A percentile compares a stretch with the other conserved stretches of the same genome.
Evolutionary conservation across 192 early-diverging fungal species (phyloP).

Genomic region (Kappamyces sp.): DNA sequence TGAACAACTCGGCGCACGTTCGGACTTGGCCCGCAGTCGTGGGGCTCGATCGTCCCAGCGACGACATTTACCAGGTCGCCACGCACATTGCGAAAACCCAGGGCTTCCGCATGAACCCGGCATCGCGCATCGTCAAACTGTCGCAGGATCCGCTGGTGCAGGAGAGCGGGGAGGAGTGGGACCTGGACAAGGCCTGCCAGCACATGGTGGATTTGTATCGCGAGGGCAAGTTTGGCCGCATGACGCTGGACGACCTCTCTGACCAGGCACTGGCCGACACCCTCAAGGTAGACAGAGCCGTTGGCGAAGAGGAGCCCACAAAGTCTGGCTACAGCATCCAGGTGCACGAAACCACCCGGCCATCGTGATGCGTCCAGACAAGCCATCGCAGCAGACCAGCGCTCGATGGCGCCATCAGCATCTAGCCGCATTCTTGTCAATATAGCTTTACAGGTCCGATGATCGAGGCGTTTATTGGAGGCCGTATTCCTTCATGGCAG

Average conservation of each 20-base stretch:
- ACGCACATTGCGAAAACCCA: slow-evolving; percentile 45
- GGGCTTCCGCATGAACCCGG: slow-evolving; percentile 4
- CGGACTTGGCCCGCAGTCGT: slow-evolving; percentile 48
- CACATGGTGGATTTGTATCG: slow-evolving; percentile 75
- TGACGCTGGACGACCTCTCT: slow-evolving; percentile 71
- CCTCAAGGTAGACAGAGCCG: too few relatives aligned
- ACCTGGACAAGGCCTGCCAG: slow-evolving; percentile 59
- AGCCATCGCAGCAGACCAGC: too few relatives aligned
- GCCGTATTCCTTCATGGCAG: slow-evolving; percentile 17
- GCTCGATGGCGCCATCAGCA: too few relatives aligned
- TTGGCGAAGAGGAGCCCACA: too few relatives aligned
- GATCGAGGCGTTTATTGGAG: neutral
- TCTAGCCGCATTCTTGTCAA: too few relatives aligned
- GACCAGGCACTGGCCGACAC: too few relatives aligned
- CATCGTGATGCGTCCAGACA: too few relatives aligned
- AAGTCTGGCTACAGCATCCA: too few relatives aligned
- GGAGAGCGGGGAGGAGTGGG: slow-evolving; percentile 57
- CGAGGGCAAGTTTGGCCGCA: slow-evolving; percentile 69
- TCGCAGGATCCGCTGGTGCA: slow-evolving; percentile 27
- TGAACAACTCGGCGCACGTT: slow-evolving; percentile 48
- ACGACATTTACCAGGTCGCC: slow-evolving; percentile 63
- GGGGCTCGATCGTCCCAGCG: slow-evolving; percentile 58
- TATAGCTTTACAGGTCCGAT: too few relatives aligned
- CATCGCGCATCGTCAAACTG: slow-evolving; percentile 1
- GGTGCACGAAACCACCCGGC: too few relatives aligned